phyloP scores from a whole-genome alignment of 75 land plant species.

The Ceratopteris richardii region DNA sequence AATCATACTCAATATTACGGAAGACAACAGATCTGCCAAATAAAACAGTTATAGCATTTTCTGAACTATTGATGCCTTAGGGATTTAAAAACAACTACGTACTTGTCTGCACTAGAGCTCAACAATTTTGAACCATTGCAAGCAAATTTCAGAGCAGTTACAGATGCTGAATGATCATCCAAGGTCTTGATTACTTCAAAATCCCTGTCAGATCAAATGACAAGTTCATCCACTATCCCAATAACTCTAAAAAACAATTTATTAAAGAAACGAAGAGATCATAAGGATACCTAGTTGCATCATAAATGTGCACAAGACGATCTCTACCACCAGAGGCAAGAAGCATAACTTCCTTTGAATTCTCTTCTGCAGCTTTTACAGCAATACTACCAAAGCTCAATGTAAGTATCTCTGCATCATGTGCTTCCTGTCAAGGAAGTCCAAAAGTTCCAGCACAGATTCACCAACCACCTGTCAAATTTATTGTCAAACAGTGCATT shows the following conservation, averaged over 20 bases:
- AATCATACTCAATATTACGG: slow-evolving; percentile 26
- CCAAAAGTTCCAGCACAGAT: slow-evolving; percentile 22
- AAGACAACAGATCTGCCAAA: slow-evolving; percentile 54
- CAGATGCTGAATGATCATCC: slow-evolving; percentile 70
- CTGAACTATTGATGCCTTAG: not conserved
- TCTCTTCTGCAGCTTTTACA: slow-evolving; percentile 9
- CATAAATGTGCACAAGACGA: slow-evolving; percentile 53
- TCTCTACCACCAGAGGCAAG: slow-evolving; percentile 78
- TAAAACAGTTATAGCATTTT: not conserved
- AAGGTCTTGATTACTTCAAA: slow-evolving; percentile 57
- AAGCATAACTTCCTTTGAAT: slow-evolving; percentile 16
- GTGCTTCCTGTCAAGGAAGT: slow-evolving; percentile 49
- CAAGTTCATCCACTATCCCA: not conserved
- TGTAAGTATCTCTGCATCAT: slow-evolving; percentile 62
- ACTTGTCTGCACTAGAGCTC: slow-evolving; percentile 75
- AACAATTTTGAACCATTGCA: slow-evolving; percentile 44
- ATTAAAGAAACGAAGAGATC: too few relatives aligned
- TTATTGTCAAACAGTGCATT: not conserved
- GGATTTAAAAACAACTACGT: slow-evolving; percentile 1
- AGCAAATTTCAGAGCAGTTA: slow-evolving; percentile 51
- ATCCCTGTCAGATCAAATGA: slow-evolving; percentile 30
- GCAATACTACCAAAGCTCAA: slow-evolving; percentile 38
- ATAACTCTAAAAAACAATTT: not conserved
- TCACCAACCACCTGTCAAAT: slow-evolving; percentile 33
- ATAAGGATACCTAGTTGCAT: slow-evolving; percentile 67